Evolutionary conservation across 2,329 filamentous ascomycete species (phyloP).

Genomic region (Talaromyces marneffei): DNA sequence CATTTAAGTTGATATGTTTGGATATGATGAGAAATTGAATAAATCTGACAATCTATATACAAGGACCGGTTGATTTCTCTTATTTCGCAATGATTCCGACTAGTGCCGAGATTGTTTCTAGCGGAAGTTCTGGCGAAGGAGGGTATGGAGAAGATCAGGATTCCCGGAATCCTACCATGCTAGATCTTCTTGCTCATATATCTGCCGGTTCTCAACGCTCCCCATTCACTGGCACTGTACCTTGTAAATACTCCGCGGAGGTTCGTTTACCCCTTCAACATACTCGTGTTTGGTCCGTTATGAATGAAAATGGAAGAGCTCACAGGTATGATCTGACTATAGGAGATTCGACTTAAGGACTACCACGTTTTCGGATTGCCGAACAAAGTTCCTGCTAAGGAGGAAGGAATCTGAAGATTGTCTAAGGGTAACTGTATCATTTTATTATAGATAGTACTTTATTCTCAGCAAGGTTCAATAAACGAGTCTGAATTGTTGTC

Average conservation of each 20-base stretch:
- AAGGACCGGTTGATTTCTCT: not conserved
- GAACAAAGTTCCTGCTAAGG: not conserved
- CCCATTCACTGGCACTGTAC: not conserved
- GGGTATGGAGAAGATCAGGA: not conserved
- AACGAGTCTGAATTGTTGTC: not conserved
- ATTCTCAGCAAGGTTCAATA: not conserved
- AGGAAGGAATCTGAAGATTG: not conserved
- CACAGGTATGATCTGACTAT: not conserved
- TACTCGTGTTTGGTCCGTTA: not conserved
- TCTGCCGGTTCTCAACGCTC: not conserved
- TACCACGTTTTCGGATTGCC: not conserved
- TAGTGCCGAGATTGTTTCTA: not conserved
- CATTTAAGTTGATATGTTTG: not conserved
- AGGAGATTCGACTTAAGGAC: constrained; percentile 13
- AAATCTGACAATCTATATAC: not conserved
- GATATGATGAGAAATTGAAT: not conserved
- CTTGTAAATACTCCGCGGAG: not conserved
- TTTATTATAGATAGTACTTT: not conserved
- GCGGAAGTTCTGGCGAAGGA: not conserved
- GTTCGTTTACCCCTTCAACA: not conserved
- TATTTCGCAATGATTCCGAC: not conserved
- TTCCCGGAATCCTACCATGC: not conserved
- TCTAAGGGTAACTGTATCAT: not conserved
- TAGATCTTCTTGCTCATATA: not conserved
- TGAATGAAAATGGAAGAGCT: not conserved